phyloP scores from a whole-genome alignment of 805 yeast genomes.

The Yamadazyma akitaensis region DNA sequence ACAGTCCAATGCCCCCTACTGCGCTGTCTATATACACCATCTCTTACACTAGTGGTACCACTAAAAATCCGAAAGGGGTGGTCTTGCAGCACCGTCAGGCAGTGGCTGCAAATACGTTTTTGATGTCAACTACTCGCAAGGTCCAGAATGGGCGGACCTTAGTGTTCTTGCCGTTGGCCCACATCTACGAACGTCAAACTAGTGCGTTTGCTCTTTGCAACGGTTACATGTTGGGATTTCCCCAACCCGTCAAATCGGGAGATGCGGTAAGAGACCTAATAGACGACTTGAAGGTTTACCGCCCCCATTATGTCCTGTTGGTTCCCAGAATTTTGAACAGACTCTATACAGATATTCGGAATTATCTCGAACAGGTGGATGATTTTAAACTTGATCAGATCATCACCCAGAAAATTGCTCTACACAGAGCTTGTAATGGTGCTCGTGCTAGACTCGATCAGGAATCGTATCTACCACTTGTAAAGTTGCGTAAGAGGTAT shows the following conservation, averaged over 20 bases:
- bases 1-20: slow-evolving; percentile 24
- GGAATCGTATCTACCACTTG: slow-evolving; percentile 26
- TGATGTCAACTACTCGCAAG: slow-evolving; percentile 22
- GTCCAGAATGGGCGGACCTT: slow-evolving; percentile 20
- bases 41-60: slow-evolving; percentile 53
- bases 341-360: slow-evolving; percentile 56
- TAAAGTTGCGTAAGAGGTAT: slow-evolving; percentile 16
- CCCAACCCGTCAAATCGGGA: slow-evolving; percentile 19
- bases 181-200: slow-evolving; percentile 50
- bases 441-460: slow-evolving; percentile 30
- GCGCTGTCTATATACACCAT: slow-evolving; percentile 36
- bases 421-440: slow-evolving; percentile 45
- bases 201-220: slow-evolving; percentile 40
- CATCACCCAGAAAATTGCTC: slow-evolving; percentile 23
- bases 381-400: slow-evolving; percentile 24
- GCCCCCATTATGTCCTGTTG: slow-evolving; percentile 50
- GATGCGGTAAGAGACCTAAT: slow-evolving; percentile 44
- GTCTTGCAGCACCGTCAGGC: slow-evolving; percentile 48
- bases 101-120: slow-evolving; percentile 42
- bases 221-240: slow-evolving; percentile 54
- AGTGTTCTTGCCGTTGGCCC: slow-evolving; percentile 55
- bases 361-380: slow-evolving; percentile 11
- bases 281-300: slow-evolving; percentile 52
- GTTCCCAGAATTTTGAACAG: slow-evolving; percentile 66
- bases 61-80: slow-evolving; percentile 72